These are phyloP conservation scores for Brasilioporus rufonigricans DNA, from an alignment of 768 basidiomycete genomes.

Conservation along the genomic window DNA sequence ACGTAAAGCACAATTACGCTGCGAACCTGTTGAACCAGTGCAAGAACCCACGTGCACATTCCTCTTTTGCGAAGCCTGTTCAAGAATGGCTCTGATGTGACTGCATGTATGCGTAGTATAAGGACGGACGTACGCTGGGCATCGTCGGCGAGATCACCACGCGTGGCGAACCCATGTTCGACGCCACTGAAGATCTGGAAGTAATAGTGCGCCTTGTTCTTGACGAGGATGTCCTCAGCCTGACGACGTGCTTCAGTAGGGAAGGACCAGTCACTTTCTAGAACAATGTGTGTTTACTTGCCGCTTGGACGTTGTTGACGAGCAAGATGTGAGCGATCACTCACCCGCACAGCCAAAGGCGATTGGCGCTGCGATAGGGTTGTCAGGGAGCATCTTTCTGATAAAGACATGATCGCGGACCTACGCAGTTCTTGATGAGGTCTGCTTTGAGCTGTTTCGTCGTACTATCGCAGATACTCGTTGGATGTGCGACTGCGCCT, in stretches of 20 bases:
- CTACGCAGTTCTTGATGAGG: slow-evolving; percentile 45
- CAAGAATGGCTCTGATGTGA: background rate
- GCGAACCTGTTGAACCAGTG: slow-evolving; percentile 52
- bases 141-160: slow-evolving; percentile 29
- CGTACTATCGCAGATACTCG: slow-evolving; percentile 12
- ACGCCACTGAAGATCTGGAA: slow-evolving; percentile 54
- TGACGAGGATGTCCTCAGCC: slow-evolving; percentile 55
- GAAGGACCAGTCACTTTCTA: slow-evolving; percentile 58
- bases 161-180: slow-evolving; percentile 36
- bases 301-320: background rate
- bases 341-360: slow-evolving; percentile 55
- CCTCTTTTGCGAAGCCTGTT: slow-evolving; percentile 60
- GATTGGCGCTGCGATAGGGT: slow-evolving; percentile 43
- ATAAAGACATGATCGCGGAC: slow-evolving; percentile 31
- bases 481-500: slow-evolving; percentile 61
- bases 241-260: slow-evolving; percentile 48
- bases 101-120: background rate
- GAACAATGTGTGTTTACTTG: background rate
- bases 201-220: slow-evolving; percentile 50
- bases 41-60: slow-evolving; percentile 49
- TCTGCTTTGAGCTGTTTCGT: slow-evolving; percentile 40
- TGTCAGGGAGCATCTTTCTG: background rate
- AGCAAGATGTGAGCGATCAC: background rate
- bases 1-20: slow-evolving; percentile 4
- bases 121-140: slow-evolving; percentile 17